Conservation (phyloP, 805 yeast species). For the Candida verbasci region DNA sequence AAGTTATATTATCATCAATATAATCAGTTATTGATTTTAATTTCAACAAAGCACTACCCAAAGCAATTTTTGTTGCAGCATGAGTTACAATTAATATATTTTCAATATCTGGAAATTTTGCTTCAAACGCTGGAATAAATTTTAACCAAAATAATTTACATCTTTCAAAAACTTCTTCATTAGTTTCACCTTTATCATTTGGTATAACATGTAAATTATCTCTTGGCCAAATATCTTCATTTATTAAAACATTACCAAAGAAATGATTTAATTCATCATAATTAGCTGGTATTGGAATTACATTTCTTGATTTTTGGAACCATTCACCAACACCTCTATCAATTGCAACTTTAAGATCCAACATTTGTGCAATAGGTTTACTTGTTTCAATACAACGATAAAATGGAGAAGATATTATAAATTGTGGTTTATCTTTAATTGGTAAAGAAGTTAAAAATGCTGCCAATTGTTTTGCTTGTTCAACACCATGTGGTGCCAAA, state of each 20-base stretch:
- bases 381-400: constrained; percentile 86
- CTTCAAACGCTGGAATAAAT: constrained; percentile 57
- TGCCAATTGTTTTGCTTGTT: constrained; percentile 81
- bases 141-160: constrained; percentile 48
- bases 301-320: constrained; percentile 67
- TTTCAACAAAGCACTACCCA: constrained; percentile 72
- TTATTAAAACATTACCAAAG: constrained; percentile 44
- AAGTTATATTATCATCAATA: constrained; percentile 37
- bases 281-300: constrained; percentile 68
- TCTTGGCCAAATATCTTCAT: constrained; percentile 30
- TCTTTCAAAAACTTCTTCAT: constrained; percentile 62
- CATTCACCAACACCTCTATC: constrained; percentile 93
- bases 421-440: constrained; percentile 55
- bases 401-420: constrained; percentile 78
- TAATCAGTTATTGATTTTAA: constrained; percentile 47
- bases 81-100: constrained; percentile 77
- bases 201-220: constrained; percentile 63
- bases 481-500: constrained; percentile 81
- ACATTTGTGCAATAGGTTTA: constrained; percentile 56
- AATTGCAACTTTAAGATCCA: constrained; percentile 55
- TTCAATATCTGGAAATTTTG: constrained; percentile 54
- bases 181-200: constrained; percentile 66
- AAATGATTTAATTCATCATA: constrained; percentile 43
- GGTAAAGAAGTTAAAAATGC: constrained; percentile 44
- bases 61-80: constrained; percentile 88